These are phyloP conservation scores for Cucumis cinereus DNA, from an alignment of 306 rosid species.

Conservation along the genomic window DNA sequence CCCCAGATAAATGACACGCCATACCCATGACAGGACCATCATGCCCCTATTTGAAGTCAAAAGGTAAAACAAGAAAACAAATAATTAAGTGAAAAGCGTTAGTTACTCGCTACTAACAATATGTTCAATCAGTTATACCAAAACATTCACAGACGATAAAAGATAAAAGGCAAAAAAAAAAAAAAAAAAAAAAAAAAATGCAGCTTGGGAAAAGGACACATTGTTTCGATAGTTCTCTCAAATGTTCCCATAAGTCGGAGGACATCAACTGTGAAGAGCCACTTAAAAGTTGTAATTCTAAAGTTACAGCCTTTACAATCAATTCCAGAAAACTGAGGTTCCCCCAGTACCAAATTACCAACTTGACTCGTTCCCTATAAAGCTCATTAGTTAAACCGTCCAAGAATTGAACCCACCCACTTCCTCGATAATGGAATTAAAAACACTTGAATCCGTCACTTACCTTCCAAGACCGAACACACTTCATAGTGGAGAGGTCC, in stretches of 20 bases:
- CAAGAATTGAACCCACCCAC: neutral
- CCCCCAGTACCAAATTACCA: neutral
- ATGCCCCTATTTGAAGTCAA: slow-evolving; percentile 48
- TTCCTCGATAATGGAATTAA: neutral
- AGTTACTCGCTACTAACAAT: neutral
- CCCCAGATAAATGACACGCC: slow-evolving; percentile 80
- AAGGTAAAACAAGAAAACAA: neutral
- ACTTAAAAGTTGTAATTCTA: neutral
- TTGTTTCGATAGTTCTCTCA: neutral
- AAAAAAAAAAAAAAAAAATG: too few species aligned
- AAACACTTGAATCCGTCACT: neutral
- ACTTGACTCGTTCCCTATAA: neutral
- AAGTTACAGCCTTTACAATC: neutral
- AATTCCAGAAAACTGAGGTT: neutral
- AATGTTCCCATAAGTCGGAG: neutral
- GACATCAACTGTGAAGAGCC: neutral
- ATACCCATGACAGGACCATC: slow-evolving; percentile 94
- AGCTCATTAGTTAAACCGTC: neutral
- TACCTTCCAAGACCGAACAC: slow-evolving; percentile 95
- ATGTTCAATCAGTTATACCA: neutral
- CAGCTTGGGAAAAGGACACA: neutral
- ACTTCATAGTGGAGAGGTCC: slow-evolving; percentile 64
- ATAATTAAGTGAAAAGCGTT: neutral
- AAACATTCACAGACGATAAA: neutral
- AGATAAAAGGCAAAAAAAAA: too few species aligned